Evolutionary conservation across 345 rosid species (phyloP), one percentile per base, ranked within the genome.

Genomic region (Trapa incisa): DNA sequence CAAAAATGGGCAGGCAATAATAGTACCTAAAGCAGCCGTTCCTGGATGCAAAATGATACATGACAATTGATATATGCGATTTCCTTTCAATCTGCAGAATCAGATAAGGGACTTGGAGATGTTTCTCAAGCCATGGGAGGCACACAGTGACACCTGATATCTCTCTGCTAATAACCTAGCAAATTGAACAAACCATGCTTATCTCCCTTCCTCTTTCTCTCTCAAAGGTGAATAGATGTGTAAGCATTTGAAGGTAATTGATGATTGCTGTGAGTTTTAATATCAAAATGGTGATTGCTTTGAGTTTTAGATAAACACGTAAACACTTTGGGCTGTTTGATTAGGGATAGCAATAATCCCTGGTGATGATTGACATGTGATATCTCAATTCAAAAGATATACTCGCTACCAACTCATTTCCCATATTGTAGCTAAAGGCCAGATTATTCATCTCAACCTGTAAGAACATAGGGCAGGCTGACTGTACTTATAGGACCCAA

Each of bases 111-210:
- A 69, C 65, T 60, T 33, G 36, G 52, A 57, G 58, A 14, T 57
- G 39, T 61, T 57, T 47, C 39, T 43, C 65, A 69, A 32, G 42
- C 65, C 50, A 61, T 69, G 65, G 71, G 65, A 69, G 65, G 57
- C 71, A 47, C 43, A 42, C 54, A 57, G 14, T 37, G 61, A 37
- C 9, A 29, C 37, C 7, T 38, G 50, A 8, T 45, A 42, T 43
- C 50, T 43, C 50, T 41, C 8, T 65, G 47, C 52, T 43, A 42
- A 41, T 53, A 29, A 17, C 37, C 10, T 29, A 2, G 33, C 16
- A 29, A 58, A 58, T 3, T 45, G 48, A 45, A 45, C 48, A 45
- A 22, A 22, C 29, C 29, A 22, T 22, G 29, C 43, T 8, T 8
- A 41, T 41, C 43, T 45, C 48, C 8, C 48, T 45, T 42, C 8